A percentile compares a stretch with the other conserved stretches of the same genome.
phyloP scores from a whole-genome alignment of 2,329 filamentous ascomycete genomes.

The Monilinia fructigena region DNA sequence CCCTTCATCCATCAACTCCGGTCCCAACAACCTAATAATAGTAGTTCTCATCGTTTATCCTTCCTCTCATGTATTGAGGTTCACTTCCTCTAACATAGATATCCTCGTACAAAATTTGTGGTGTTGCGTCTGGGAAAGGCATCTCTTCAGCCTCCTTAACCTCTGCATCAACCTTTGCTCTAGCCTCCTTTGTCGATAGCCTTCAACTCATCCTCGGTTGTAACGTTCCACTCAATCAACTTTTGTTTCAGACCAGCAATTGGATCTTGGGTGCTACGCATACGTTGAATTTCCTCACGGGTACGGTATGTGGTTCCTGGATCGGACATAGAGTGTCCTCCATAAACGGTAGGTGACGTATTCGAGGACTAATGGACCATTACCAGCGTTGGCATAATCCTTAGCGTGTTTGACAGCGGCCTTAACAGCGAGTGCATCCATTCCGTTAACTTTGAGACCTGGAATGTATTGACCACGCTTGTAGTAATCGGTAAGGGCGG shows the following conservation, averaged over 20 bases:
- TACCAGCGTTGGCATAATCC: slow-evolving; percentile 76
- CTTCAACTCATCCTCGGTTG: slow-evolving; percentile 94
- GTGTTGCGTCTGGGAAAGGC: slow-evolving; percentile 72
- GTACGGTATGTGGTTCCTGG: slow-evolving; percentile 98
- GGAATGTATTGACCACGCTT: slow-evolving; percentile 99
- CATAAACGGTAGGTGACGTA: slow-evolving; percentile 99
- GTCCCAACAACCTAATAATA: slow-evolving; percentile 47
- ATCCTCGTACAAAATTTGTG: slow-evolving; percentile 89
- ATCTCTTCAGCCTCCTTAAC: slow-evolving; percentile 89
- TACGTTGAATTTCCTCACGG: slow-evolving; percentile 98
- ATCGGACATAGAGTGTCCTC: slow-evolving; percentile 99
- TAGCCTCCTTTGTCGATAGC: slow-evolving; percentile 91
- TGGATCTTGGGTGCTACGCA: slow-evolving; percentile 97
- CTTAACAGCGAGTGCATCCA: slow-evolving; percentile 98
- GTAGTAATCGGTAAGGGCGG: slow-evolving; percentile 98
- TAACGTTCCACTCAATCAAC: slow-evolving; percentile 92
- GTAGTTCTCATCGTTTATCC: slow-evolving; percentile 89
- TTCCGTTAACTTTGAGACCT: slow-evolving; percentile 98
- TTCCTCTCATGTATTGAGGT: slow-evolving; percentile 82
- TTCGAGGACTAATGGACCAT: slow-evolving; percentile 94
- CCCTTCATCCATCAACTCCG: slow-evolving; percentile 4
- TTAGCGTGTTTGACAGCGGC: slow-evolving; percentile 93
- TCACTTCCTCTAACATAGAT: slow-evolving; percentile 89
- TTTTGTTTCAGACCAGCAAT: slow-evolving; percentile 98
- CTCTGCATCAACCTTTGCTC: slow-evolving; percentile 81